Base-by-base conservation (phyloP, 1,139 yeast genomes). In the Blastobotrys capitulatus region DNA sequence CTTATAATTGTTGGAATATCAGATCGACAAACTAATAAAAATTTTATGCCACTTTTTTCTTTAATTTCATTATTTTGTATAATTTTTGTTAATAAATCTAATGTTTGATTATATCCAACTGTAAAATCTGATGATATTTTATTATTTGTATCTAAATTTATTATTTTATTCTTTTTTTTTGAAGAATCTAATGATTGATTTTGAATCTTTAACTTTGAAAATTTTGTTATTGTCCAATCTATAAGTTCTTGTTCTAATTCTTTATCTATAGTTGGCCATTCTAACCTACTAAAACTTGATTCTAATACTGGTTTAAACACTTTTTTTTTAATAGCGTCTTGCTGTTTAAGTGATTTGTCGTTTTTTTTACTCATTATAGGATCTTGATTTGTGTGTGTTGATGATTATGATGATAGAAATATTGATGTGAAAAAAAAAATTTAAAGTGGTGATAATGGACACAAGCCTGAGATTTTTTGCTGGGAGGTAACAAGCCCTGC, bases 21-120 rank as follows among this genome's bases (percentile, higher is more conserved):
- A 31, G 60, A 53, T 15, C 62, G 48, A 40, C 61, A 57, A 10
- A 59, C 60, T 39, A 59, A 49, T n/a, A 59, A 46, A 8, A 50
- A 55, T 15, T 35, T 22, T 2, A 53, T 34, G 7, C 29, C 29
- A 29, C 25, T 22, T 22, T 22, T 22, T 7, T 22, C 7, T 4
- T 22, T 22, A 4, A 5, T 22, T 22, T 29, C 12, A 4, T 29
- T 29, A 4, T 29, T 9, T 36, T n/a, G 13, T 6, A 36, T 36
- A 18, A 36, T 5, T 29, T 47, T 49, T 37, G 55, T 57, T 3
- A 56, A 53, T 9, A 53, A 52, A 13, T 48, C 51, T 36, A 52
- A 55, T 3, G 59, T 52, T 18, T 48, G 36, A 38, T 56, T 56
- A 44, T 55, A 56, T n/a, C 59, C 59, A 16, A 56, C 20, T 2